phyloP scores from a whole-genome alignment of 495 filamentous ascomycete species.

The Poronia punctata region DNA sequence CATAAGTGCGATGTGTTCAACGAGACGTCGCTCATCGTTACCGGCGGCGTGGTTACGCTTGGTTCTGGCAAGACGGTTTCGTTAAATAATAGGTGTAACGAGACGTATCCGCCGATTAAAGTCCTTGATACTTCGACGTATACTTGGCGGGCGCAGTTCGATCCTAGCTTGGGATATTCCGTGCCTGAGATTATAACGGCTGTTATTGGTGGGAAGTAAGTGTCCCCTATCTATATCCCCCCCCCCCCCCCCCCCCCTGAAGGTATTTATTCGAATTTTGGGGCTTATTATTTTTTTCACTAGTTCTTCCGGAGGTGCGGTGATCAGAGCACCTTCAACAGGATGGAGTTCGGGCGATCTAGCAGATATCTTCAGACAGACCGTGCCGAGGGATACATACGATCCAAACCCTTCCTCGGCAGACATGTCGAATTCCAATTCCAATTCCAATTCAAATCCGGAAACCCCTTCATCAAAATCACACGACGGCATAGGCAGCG shows the following conservation, averaged over 20 bases:
- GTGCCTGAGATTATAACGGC: constrained; percentile 36
- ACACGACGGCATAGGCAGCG: constrained; percentile 3
- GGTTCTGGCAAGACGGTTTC: constrained; percentile 14
- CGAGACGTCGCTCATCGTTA: constrained; percentile 37
- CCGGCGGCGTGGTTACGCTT: constrained; percentile 36
- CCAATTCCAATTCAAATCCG: neutral
- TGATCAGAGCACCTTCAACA: constrained; percentile 3
- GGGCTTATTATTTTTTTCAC: neutral
- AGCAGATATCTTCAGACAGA: constrained; percentile 4
- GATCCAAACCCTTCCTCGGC: neutral
- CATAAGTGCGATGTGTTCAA: constrained; percentile 10
- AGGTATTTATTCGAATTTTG: too few relatives aligned
- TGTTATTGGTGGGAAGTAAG: constrained; percentile 37
- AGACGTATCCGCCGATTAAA: constrained; percentile 39
- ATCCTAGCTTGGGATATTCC: constrained; percentile 31
- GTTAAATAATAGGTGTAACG: constrained; percentile 29
- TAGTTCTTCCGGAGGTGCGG: constrained; percentile 9
- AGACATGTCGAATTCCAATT: neutral
- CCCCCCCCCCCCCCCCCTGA: too few relatives aligned
- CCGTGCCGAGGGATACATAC: constrained; percentile 8
- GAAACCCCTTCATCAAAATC: constrained; percentile 4
- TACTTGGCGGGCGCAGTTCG: constrained; percentile 34
- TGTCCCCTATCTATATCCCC: constrained; percentile 17
- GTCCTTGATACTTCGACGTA: constrained; percentile 25
- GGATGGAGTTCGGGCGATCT: constrained; percentile 16